These are phyloP conservation scores for Adansonia gregorii DNA, from an alignment of 441 rosid species.

Conservation along the genomic window DNA sequence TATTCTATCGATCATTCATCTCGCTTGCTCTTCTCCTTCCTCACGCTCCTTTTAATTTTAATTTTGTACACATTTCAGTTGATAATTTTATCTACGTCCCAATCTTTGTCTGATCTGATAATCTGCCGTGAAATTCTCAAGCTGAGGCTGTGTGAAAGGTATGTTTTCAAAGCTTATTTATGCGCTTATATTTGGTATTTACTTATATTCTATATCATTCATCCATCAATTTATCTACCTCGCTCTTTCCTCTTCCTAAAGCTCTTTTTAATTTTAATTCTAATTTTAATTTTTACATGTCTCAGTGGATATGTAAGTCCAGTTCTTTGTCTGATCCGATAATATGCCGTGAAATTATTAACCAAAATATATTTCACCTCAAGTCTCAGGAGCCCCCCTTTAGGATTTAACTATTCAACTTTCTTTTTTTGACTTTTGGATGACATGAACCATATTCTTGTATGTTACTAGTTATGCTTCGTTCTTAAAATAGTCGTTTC, in stretches of 20 bases:
- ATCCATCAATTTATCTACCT: neutral
- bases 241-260: neutral
- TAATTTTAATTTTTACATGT: neutral
- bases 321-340: slow-evolving; percentile 26
- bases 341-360: neutral
- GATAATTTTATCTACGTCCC: neutral
- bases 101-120: slow-evolving; percentile 13
- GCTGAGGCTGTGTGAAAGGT: slow-evolving; percentile 22
- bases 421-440: slow-evolving; percentile 3
- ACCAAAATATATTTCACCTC: neutral
- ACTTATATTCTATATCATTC: neutral
- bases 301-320: neutral
- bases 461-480: neutral
- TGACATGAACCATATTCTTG: slow-evolving; percentile 1
- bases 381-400: neutral
- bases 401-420: neutral
- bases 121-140: neutral
- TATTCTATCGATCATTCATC: neutral
- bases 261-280: neutral
- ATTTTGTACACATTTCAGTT: neutral
- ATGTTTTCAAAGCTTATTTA: neutral
- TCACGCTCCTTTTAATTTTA: neutral
- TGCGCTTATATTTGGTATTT: neutral
- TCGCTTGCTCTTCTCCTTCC: neutral
- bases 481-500: neutral